Evolutionary conservation across 2,329 filamentous ascomycete species (phyloP).

Genomic region (Verticillium nonalfalfae): DNA sequence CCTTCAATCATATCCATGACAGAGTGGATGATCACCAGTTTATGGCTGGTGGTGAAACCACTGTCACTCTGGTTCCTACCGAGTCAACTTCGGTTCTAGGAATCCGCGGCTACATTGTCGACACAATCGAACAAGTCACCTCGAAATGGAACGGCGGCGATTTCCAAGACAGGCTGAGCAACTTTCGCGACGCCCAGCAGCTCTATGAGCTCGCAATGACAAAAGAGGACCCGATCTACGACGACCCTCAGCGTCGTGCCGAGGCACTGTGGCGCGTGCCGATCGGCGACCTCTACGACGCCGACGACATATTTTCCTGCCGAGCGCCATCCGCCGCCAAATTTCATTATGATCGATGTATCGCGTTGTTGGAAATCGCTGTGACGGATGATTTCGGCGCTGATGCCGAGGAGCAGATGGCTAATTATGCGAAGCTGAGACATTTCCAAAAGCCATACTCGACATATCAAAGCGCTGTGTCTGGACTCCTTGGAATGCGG

Average conservation of each 20-base stretch:
- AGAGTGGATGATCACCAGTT: neutral
- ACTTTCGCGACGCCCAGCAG: neutral
- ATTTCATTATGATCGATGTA: neutral
- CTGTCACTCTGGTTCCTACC: neutral
- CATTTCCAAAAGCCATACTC: neutral
- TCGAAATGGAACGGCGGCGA: neutral
- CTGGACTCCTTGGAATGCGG: constrained; percentile 2
- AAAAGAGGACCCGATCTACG: constrained; percentile 1
- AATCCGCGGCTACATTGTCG: constrained; percentile 5
- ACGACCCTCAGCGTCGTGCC: neutral
- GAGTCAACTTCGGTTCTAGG: constrained; percentile 1
- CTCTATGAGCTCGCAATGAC: constrained; percentile 1
- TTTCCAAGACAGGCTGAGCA: neutral
- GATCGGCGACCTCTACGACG: constrained; percentile 1
- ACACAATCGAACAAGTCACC: constrained; percentile 6
- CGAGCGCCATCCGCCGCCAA: neutral
- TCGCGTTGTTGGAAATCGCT: neutral
- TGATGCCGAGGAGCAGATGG: neutral
- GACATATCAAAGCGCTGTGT: constrained; percentile 3
- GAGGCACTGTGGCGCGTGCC: constrained; percentile 10
- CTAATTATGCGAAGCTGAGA: neutral
- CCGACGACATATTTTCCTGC: no score
- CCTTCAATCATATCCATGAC: constrained; percentile 2
- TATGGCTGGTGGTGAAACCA: constrained; percentile 1
- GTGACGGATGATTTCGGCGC: neutral